phyloP scores from a whole-genome alignment of 805 yeast genomes.

The Metschnikowia arizonensis region DNA sequence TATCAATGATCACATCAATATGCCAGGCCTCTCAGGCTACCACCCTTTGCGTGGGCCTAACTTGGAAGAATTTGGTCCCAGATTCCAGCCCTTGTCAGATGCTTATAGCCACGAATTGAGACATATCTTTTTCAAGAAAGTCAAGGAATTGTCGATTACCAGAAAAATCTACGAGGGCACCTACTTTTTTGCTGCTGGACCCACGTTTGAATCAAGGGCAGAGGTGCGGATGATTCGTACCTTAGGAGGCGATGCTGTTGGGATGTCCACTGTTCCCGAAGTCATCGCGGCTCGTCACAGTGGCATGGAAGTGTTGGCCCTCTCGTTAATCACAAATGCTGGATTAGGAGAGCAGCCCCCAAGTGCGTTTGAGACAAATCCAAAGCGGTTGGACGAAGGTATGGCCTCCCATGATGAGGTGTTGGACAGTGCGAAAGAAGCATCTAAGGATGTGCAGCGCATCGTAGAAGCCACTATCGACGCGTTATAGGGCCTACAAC shows the following conservation, averaged over 20 bases:
- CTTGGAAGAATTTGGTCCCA: conserved; percentile 71
- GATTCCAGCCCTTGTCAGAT: conserved; percentile 85
- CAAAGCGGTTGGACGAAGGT: conserved; percentile 57
- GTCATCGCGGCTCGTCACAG: conserved; percentile 88
- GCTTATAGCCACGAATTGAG: conserved; percentile 80
- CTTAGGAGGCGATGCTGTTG: conserved; percentile 90
- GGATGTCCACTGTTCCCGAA: conserved; percentile 98
- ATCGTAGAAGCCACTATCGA: conserved; percentile 62
- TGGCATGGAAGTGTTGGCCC: conserved; percentile 76
- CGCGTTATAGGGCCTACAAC: conserved; percentile 26
- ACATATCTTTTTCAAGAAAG: conserved; percentile 52
- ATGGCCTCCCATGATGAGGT: conserved; percentile 94
- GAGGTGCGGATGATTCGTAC: conserved; percentile 72
- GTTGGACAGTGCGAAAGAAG: conserved; percentile 71
- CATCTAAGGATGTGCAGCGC: conserved; percentile 74
- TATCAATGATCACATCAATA: conserved; percentile 79
- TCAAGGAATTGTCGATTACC: conserved; percentile 41
- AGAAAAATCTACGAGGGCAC: conserved; percentile 82
- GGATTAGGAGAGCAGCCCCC: conserved; percentile 70
- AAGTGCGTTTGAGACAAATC: conserved; percentile 54
- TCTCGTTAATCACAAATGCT: conserved; percentile 81
- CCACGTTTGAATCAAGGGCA: conserved; percentile 90
- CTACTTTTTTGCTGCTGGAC: conserved; percentile 84
- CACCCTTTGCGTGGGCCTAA: conserved; percentile 90
- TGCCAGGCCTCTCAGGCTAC: conserved; percentile 86